A percentile compares a stretch with the other conserved stretches of the same genome.
phyloP scores from a whole-genome alignment of 2,329 filamentous ascomycete species.

The Sporothrix mexicana region DNA sequence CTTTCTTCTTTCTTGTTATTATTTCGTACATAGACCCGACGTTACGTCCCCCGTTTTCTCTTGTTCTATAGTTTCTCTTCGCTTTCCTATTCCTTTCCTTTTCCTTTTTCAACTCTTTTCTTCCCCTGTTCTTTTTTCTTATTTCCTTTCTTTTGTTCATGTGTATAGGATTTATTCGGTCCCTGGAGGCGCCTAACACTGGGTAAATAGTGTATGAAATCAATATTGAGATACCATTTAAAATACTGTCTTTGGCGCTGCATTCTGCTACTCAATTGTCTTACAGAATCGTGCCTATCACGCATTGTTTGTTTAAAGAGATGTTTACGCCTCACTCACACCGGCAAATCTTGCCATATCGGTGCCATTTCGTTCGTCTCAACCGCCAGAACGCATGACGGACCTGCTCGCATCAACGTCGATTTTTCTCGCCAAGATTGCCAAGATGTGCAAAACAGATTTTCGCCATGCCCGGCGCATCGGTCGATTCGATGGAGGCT shows the following conservation, averaged over 20 bases:
- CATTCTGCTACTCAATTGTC: too few relatives aligned
- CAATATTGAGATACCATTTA: constrained; percentile 26
- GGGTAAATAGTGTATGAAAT: constrained; percentile 16
- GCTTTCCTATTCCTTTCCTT: not conserved
- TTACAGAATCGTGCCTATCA: not conserved
- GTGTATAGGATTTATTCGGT: constrained; percentile 16
- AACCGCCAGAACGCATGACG: not conserved
- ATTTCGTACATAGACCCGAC: constrained; percentile 8
- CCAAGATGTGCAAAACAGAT: constrained; percentile 30
- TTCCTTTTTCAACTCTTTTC: not conserved
- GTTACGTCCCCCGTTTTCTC: not conserved
- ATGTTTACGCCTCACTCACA: not conserved
- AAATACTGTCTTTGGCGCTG: too few relatives aligned
- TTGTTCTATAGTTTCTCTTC: not conserved
- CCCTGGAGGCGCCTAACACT: constrained; percentile 21
- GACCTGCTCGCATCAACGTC: not conserved
- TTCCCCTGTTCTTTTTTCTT: not conserved
- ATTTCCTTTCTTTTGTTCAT: not conserved
- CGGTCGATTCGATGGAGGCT: not conserved
- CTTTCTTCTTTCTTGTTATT: not conserved
- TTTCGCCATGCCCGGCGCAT: constrained; percentile 14
- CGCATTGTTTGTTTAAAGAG: not conserved
- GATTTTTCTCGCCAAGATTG: constrained; percentile 9
- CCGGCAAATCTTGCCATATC: constrained; percentile 1
- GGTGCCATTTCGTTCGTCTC: constrained; percentile 9